Evolutionary conservation across 2,329 filamentous ascomycete genomes (phyloP).

Genomic region (Dactylellina haptotyla): DNA sequence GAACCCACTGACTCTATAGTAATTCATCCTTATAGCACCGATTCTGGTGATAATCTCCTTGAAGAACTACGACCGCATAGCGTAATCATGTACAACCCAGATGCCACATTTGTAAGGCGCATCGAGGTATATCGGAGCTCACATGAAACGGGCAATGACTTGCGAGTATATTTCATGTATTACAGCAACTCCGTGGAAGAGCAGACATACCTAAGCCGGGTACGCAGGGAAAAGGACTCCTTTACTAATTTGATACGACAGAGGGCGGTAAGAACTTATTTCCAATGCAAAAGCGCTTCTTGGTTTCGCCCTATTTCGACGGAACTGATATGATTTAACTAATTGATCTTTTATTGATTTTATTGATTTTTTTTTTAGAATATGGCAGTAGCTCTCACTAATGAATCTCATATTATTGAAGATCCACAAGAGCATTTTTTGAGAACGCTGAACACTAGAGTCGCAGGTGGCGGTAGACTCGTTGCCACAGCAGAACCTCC

Average conservation of each 20-base stretch:
- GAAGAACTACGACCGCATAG: conserved; percentile 93
- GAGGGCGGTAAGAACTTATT: conserved; percentile 71
- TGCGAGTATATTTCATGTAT: conserved; percentile 96
- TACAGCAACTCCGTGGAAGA: conserved; percentile 96
- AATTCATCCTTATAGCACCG: conserved; percentile 91
- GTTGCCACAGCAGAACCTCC: conserved; percentile 86
- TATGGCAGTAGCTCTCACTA: conserved; percentile 88
- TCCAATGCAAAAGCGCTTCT: too few relatives aligned
- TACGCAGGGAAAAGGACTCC: conserved; percentile 94
- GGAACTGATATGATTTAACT: too few relatives aligned
- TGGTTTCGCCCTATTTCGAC: too few relatives aligned
- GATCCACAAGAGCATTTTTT: conserved; percentile 92
- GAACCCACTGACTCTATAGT: conserved; percentile 89
- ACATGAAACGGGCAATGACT: conserved; percentile 80
- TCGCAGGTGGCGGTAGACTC: conserved; percentile 89
- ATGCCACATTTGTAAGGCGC: conserved; percentile 89
- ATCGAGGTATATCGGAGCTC: conserved; percentile 91
- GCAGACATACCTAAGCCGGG: conserved; percentile 86
- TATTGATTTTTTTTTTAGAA: conserved; percentile 65
- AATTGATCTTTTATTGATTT: too few relatives aligned
- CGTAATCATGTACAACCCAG: conserved; percentile 98
- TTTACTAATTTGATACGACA: conserved; percentile 96
- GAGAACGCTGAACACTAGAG: conserved; percentile 93
- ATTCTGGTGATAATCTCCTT: conserved; percentile 94
- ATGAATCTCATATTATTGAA: conserved; percentile 74